Conservation (phyloP, 163 green algal genomes). For the Scenedesmus sp. region DNA sequence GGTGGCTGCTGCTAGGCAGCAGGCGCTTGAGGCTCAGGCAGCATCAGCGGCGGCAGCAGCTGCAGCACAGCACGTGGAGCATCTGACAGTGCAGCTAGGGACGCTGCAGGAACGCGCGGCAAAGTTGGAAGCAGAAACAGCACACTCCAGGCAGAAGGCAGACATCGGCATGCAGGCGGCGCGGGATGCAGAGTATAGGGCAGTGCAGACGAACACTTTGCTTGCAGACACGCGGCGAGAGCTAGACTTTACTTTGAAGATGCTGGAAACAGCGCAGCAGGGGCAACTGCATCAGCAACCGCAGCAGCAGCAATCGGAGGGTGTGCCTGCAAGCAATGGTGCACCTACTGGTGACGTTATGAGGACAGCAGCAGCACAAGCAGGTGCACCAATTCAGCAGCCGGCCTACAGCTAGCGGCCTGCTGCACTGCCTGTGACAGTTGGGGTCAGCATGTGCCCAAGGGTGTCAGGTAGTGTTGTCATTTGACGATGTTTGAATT, state of each 20-base stretch:
- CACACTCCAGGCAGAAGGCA: not conserved
- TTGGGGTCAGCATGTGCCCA: not conserved
- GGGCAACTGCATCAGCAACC: not conserved
- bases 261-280: not conserved
- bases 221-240: constrained; percentile 31
- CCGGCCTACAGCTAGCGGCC: not conserved
- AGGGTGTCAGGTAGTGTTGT: not conserved
- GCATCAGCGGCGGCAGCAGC: not conserved
- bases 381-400: not conserved
- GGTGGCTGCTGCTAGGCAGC: not conserved
- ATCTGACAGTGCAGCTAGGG: not conserved
- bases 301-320: not conserved
- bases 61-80: not conserved
- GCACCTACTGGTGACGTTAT: not conserved
- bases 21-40: not conserved
- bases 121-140: not conserved
- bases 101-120: not conserved
- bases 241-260: constrained; percentile 20
- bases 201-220: constrained; percentile 32
- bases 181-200: constrained; percentile 34
- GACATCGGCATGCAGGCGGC: constrained; percentile 32
- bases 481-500: not conserved
- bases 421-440: not conserved
- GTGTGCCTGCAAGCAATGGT: not conserved
- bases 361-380: not conserved